Evolutionary conservation across 306 rosid genomes (phyloP).

Genomic region (Cucurbita maxima): DNA sequence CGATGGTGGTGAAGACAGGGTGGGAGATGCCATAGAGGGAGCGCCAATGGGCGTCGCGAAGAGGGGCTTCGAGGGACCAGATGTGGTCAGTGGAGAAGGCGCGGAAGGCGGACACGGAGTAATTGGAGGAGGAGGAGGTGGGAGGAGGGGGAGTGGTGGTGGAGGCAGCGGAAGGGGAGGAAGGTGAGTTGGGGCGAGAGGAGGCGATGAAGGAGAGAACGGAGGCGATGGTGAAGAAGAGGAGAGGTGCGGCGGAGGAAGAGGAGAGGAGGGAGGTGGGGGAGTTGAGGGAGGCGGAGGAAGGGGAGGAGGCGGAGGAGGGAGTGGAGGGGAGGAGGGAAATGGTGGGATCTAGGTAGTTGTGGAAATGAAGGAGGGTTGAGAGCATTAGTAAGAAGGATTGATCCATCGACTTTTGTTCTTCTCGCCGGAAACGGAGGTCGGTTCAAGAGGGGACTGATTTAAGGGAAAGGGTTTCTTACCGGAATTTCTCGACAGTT

Average conservation of each 20-base stretch:
- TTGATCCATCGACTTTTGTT: slow-evolving; percentile 39
- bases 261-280: slow-evolving; percentile 51
- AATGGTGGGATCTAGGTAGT: slow-evolving; percentile 73
- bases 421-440: not conserved
- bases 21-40: slow-evolving; percentile 78
- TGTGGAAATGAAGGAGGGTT: slow-evolving; percentile 80
- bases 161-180: slow-evolving; percentile 12
- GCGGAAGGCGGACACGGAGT: slow-evolving; percentile 76
- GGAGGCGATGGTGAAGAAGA: slow-evolving; percentile 88
- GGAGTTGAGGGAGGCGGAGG: slow-evolving; percentile 23
- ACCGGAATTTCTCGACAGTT: not conserved
- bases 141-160: slow-evolving; percentile 7
- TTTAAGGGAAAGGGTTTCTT: not conserved
- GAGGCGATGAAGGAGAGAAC: slow-evolving; percentile 83
- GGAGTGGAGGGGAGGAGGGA: slow-evolving; percentile 41
- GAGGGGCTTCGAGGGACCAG: slow-evolving; percentile 89
- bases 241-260: slow-evolving; percentile 83
- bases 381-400: slow-evolving; percentile 67
- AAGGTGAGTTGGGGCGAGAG: slow-evolving; percentile 21
- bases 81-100: slow-evolving; percentile 87
- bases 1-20: slow-evolving; percentile 80
- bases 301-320: slow-evolving; percentile 33
- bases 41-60: slow-evolving; percentile 89
- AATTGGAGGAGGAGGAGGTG: slow-evolving; percentile 20
- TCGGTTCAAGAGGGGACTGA: not conserved